These are phyloP conservation scores for Apiotrichum akiyoshidainum DNA, from an alignment of 1,284 basidiomycete genomes.

Conservation along the genomic window DNA sequence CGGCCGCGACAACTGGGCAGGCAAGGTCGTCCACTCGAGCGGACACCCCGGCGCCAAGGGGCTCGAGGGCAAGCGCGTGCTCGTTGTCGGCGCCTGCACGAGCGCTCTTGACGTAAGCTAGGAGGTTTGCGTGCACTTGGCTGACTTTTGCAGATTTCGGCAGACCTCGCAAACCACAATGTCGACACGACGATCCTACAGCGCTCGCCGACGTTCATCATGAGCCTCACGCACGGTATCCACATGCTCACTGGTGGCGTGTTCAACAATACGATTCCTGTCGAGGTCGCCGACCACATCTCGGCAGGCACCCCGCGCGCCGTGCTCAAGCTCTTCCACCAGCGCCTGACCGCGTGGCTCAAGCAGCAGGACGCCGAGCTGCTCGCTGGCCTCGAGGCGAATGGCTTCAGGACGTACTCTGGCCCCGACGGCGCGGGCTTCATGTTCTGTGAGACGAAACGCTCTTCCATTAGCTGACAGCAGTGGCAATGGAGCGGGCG, in stretches of 20 bases:
- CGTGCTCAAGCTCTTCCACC: slow-evolving; percentile 54
- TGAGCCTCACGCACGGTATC: slow-evolving; percentile 57
- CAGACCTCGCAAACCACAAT: slow-evolving; percentile 55
- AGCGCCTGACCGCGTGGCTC: slow-evolving; percentile 55
- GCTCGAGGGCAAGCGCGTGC: slow-evolving; percentile 60
- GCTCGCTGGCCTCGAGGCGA: slow-evolving; percentile 51
- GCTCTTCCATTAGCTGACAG: not conserved
- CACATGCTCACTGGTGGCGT: slow-evolving; percentile 45
- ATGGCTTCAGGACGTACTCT: slow-evolving; percentile 57
- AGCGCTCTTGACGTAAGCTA: slow-evolving; percentile 57
- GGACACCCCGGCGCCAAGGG: slow-evolving; percentile 56
- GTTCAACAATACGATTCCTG: slow-evolving; percentile 53
- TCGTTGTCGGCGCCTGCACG: slow-evolving; percentile 50
- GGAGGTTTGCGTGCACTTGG: slow-evolving; percentile 17
- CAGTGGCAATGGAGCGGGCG: not conserved
- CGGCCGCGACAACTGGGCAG: slow-evolving; percentile 57
- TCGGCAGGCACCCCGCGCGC: slow-evolving; percentile 24
- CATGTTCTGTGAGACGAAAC: slow-evolving; percentile 1
- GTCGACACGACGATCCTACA: slow-evolving; percentile 63
- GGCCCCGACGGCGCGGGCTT: slow-evolving; percentile 56
- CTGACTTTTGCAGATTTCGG: slow-evolving; percentile 57
- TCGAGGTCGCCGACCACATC: slow-evolving; percentile 55
- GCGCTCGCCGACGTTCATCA: slow-evolving; percentile 62
- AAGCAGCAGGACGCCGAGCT: slow-evolving; percentile 59
- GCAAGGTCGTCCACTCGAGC: slow-evolving; percentile 61